Evolutionary conservation across 495 filamentous ascomycete species (phyloP).

Genomic region (Tuber umbilicatum): DNA sequence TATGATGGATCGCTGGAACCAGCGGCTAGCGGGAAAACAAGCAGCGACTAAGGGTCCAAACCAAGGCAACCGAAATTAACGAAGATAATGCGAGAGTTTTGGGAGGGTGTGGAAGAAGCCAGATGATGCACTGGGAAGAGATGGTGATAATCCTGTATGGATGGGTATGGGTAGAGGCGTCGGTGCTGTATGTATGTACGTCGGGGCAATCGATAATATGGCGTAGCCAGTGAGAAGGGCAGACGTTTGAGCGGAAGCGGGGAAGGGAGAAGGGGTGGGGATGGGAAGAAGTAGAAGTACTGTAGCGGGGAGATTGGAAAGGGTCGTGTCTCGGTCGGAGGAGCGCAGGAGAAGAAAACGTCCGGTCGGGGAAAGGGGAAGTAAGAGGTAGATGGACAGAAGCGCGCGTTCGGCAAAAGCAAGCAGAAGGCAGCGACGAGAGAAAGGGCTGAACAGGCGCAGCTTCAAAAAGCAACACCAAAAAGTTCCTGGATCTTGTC

Average conservation of each 20-base stretch:
- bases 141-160: slow-evolving; percentile 26
- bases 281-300: slow-evolving; percentile 2
- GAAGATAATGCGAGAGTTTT: slow-evolving; percentile 12
- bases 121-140: slow-evolving; percentile 28
- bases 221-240: neutral
- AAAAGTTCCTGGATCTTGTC: neutral
- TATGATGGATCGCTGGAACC: slow-evolving; percentile 22
- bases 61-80: slow-evolving; percentile 21
- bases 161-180: slow-evolving; percentile 4
- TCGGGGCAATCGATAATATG: neutral
- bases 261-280: neutral
- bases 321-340: neutral
- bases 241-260: neutral
- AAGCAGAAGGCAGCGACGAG: neutral
- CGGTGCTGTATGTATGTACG: slow-evolving; percentile 23
- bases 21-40: slow-evolving; percentile 29
- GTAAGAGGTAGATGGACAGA: slow-evolving; percentile 2
- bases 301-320: neutral
- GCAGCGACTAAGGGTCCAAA: slow-evolving; percentile 3
- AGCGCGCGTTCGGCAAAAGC: slow-evolving; percentile 3
- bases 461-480: neutral
- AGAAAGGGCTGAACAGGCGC: neutral
- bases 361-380: neutral
- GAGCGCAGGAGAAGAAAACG: neutral
- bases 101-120: slow-evolving; percentile 12